Base-by-base conservation (phyloP, 2,329 filamentous ascomycete genomes). In the Aspergillus nomiae region DNA sequence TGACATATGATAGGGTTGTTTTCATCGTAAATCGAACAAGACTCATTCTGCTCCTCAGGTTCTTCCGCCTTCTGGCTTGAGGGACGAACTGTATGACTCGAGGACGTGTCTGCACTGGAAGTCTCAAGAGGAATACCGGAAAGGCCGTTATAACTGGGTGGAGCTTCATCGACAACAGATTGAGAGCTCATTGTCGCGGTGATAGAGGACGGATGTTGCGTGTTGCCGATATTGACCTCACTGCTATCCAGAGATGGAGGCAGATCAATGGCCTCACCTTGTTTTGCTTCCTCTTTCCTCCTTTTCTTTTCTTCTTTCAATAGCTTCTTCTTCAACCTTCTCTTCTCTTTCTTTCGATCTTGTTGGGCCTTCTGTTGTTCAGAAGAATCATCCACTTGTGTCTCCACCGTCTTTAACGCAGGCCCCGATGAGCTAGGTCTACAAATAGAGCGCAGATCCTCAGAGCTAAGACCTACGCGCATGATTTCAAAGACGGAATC, bases 401-500 rank as follows among this genome's bases (percentile, higher is more conserved):
- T 34, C 12, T 59, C 41, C 46, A 48, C 61, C 32, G 65, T 30
- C 16, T 51, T 19, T 10, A 48, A 48, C 5, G 45, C 12, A 48
- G 45, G 45, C 24, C 21, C 45, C 5, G 50, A 34, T 1, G 50
- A 53, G n/a, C 28, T 30, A 24, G 50, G 28, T 32, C 50, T 53
- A 32, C 28, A 19, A 16, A 48, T 10, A 48, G 45, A 48, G 24
- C 24, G 21, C 12, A 14, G 7, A 12, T 48, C 45, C 11, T 26
- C 45, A 3, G 45, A 48, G 48, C 26, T 51, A 19, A 51, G 56
- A 34, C 48, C 53, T 1, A 56, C 30, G 6, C 67, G 67, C 14
- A 28, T 43, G 32, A 68, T 58, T 5, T 24, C 28, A 48, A 69
- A 69, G 46, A 54, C 65, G 24, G 54, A 38, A 34, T 69, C 66